A percentile compares a stretch with the other conserved stretches of the same genome.
Evolutionary conservation across 495 filamentous ascomycete genomes (phyloP).

Genomic region (Penicillium maclennaniae): DNA sequence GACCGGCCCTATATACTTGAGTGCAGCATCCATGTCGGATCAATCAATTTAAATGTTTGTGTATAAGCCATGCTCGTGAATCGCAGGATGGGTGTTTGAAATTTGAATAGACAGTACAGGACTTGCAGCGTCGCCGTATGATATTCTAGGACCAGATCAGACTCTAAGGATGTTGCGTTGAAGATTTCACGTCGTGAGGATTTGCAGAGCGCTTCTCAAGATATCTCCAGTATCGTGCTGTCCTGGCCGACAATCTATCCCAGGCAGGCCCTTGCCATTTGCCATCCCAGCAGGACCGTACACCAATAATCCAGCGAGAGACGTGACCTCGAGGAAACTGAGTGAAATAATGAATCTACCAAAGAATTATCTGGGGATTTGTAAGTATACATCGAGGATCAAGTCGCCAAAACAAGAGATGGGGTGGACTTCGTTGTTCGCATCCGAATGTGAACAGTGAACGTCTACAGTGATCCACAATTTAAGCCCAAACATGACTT

Average conservation of each 20-base stretch:
- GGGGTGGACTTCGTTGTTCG: background rate
- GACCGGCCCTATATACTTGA: no score
- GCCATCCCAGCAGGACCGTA: slow-evolving; percentile 28
- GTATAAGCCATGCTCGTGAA: no score
- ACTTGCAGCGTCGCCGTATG: no score
- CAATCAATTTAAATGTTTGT: no score
- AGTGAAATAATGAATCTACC: slow-evolving; percentile 16
- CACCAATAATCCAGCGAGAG: slow-evolving; percentile 11
- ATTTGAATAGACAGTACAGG: no score
- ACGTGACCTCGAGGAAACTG: slow-evolving; percentile 25
- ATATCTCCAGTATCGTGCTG: slow-evolving; percentile 29
- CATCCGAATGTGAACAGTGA: background rate
- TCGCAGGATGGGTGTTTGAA: no score
- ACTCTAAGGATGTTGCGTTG: background rate
- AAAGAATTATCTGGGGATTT: slow-evolving; percentile 28
- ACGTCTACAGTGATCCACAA: background rate
- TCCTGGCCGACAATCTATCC: slow-evolving; percentile 27
- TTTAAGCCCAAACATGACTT: background rate
- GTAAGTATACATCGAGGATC: slow-evolving; percentile 20
- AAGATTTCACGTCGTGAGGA: slow-evolving; percentile 18
- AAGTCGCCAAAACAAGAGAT: background rate
- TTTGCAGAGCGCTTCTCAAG: slow-evolving; percentile 14
- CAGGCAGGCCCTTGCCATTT: slow-evolving; percentile 17
- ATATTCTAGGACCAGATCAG: no score
- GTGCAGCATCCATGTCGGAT: no score